Base-by-base conservation (phyloP, 169 alveolate genomes). In the Eimeria acervulina region DNA sequence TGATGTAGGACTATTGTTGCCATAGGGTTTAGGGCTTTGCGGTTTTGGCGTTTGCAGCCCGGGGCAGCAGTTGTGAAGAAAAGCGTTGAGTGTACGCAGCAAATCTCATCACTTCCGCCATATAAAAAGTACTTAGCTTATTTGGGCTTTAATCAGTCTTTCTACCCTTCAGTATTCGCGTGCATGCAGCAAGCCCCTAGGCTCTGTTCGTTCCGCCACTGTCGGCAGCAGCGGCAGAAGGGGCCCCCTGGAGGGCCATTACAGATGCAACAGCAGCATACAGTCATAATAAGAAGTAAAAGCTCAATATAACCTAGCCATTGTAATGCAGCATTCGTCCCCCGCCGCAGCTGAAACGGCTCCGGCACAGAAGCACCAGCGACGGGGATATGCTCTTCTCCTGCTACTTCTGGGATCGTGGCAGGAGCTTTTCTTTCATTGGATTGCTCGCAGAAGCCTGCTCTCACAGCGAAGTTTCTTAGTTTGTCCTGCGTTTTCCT, bases 191-290 rank as follows among this genome's bases (percentile, higher is more conserved):
- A 51, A 51, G 91, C 91, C 91, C 91, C 40, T 47, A 28, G 47
- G 72, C 44, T 5, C 91, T 83, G 91, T 74, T 83, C 91, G 91
- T 47, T 78, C 40, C 68, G 44, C 33, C 72, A 8, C 26, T 44
- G 91, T 83, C 91, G 91, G 91, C 91, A 28, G 91, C 91, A 81
- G 91, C 91, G 44, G 91, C 28, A 44, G 74, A 42, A n/a, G 63
- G 72, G 72, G 55, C 91, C 91, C 70, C 72, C 90, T 7, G 61
- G 31, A 83, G 72, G 61, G 21, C 36, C 74, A 55, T 12, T 21
- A 33, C 19, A 47, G 91, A 21, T 13, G 91, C 31, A n/a, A n/a
- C 88, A 42, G 42, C 66, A 44, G 61, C 38, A 0, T 23, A 5
- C 40, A n/a, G 66, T 28, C 40, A 44, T 10, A 42, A 42, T 42